Base-by-base conservation (phyloP, 257 asterid genomes). In the Buddleja alternifolia region DNA sequence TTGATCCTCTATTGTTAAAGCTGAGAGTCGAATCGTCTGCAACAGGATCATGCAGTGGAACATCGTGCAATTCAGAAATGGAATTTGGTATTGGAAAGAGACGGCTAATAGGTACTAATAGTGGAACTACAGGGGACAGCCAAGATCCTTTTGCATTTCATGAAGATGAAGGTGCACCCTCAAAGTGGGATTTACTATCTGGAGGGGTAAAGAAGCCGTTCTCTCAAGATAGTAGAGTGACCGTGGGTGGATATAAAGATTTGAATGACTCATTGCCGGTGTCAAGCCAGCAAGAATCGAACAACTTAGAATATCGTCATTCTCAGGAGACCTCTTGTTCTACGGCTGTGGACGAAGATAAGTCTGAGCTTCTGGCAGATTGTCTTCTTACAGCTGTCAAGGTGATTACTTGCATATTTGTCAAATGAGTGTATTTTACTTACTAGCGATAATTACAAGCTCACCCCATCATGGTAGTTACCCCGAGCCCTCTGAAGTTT, bases 381-480 rank as follows among this genome's bases (percentile, higher is more conserved):
- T 85, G 93, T 71, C 95, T 90, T 72, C 93, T 90, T 59, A 70
- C 93, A 10, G 75, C 95, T 79, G 93, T 90, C 42, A 90, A 88
- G 93, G 97, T 85, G 62, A 66, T 60, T 76, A 67, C 66, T 24
- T 60, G 39, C 34, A 7, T 37, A 68, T 47, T 72, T 24, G 37
- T 61, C 23, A 24, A 42, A 40, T 17, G 29, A 21, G 39, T 46
- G 55, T 50, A 45, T 19, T 23, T 36, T 25, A n/a, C 45, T 47
- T 46, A 41, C 34, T 2, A 29, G 5, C 3, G 34, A 29, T 29
- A 29, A 29, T 29, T 29, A 29, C 34, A 29, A 1, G 34, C 34
- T 1, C 34, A 5, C 34, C 34, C 34, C 34, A 29, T 5, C 34
- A 1, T 1, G 34, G 34, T 29, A 29, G 5, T 29, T 29, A 29